Base-by-base conservation (phyloP, 2,329 filamentous ascomycete species). In the Elsinoe perseae region DNA sequence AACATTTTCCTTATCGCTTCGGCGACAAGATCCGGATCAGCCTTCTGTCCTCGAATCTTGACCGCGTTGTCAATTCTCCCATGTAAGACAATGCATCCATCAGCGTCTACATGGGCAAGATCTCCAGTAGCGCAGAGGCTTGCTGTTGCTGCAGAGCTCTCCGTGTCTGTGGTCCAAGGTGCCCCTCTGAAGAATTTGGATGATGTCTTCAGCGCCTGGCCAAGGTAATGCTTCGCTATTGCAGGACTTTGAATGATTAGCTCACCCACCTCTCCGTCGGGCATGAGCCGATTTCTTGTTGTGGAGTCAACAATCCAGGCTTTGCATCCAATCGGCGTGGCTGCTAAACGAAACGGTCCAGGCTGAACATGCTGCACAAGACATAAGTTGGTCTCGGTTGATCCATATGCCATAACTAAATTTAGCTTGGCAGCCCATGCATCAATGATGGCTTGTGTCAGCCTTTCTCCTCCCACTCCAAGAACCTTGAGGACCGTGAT, bases 41-140 rank as follows among this genome's bases (percentile, higher is more conserved):
- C 95, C 58, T 91, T 80, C 77, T 95, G 95, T 1, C 91, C 91
- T 58, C 92, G 85, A 60, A 96, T 90, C 75, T 96, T 97, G 73
- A 96, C 87, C 68, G 96, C 91, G 60, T 84, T 80, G 67, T 96
- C 91, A 21, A 82, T 83, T 54, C 92, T 80, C 20, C 91, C 91
- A 4, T 85, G 84, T 65, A 83, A 86, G 64, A 84, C 84, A 14
- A 87, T 83, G 60, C 83, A 81, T 32, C 86, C 87, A 34, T 80
- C 76, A 1, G 77, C 75, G 27, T 80, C 79, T 64, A 85, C 88
- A 57, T 81, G 75, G 2, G 90, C 90, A 4, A 95, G 73, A 66
- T 95, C 90, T 23, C 90, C 91, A 38, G 84, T 91, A 8, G 52
- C 30, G 23, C 14, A 36, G 21, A 38, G 16, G 30, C 23, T 10